Base-by-base conservation (phyloP, 2,329 filamentous ascomycete species). In the Chalaropsis thielavioides region DNA sequence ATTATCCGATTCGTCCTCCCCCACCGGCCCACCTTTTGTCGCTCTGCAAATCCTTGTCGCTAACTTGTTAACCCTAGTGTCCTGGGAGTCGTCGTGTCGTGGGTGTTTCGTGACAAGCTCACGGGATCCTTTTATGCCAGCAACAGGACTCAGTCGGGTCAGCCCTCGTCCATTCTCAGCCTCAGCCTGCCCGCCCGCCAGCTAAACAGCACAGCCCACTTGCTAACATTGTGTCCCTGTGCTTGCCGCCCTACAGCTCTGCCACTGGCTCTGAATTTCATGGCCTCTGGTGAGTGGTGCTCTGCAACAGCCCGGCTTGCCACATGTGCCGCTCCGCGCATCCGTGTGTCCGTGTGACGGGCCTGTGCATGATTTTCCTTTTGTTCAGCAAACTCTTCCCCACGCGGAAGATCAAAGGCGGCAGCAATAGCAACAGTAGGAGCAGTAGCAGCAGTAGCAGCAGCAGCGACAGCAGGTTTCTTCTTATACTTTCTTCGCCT, bases 241-340 rank as follows among this genome's bases (percentile, higher is more conserved):
- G 2, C 7, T 62, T 62, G 43, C 72, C 67, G 62, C 11, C 63
- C 68, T 70, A 67, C 71, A 94, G 89, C 87, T 69, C 77, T 90
- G 69, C 89, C 89, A 70, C 78, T 94, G 75, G 88, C 89, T 75
- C 80, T 94, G 73, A 94, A 94, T 78, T 94, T 94, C 79, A 89
- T 94, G 78, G 89, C 89, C 75, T 90, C 89, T 79, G 88, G 89
- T 94, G 85, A 92, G 89, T 92, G 76, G 75, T 75, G 74, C 73
- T 64, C 59, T 64, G 41, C 62, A 35, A 59, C 41, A 35, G 54
- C 72, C 72, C 24, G 27, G 68, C 67, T 68, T 69, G n/a, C 17
- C n/a, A 27, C 61, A 35, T 51, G 51, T 5, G 8, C 6, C 27
- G 51, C 8, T 35, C 6, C 51, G 51, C 51, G 43, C 38, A 38